Evolutionary conservation across 768 basidiomycete genomes (phyloP).

Genomic region (Lactarius evosmus): DNA sequence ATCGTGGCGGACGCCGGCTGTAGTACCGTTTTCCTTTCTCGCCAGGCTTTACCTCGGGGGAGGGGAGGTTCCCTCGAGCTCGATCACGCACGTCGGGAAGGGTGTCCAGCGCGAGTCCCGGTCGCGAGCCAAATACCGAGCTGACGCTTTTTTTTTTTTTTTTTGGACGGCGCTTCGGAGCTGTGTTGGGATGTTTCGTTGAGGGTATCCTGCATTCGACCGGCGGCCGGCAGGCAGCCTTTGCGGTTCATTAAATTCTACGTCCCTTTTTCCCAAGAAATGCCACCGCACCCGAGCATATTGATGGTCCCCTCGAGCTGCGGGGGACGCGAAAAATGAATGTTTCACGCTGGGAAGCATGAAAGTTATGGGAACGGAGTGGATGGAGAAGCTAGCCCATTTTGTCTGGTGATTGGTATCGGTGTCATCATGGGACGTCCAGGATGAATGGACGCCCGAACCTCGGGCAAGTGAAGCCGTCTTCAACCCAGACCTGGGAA

Average conservation of each 20-base stretch:
- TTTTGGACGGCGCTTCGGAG: neutral
- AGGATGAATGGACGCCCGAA: neutral
- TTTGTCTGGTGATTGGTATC: neutral
- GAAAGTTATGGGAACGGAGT: neutral
- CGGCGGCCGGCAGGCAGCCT: neutral
- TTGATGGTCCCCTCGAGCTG: neutral
- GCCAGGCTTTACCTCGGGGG: neutral
- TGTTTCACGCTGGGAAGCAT: neutral
- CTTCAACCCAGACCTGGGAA: neutral
- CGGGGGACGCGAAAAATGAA: neutral
- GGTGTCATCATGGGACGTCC: neutral
- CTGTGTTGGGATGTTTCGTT: neutral
- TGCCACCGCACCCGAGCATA: neutral
- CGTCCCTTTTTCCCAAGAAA: neutral
- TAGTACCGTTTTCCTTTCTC: neutral
- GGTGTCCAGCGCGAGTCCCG: neutral
- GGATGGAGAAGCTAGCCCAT: neutral
- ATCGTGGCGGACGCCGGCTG: neutral
- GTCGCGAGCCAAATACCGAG: neutral
- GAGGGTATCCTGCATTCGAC: neutral
- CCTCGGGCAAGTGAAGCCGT: constrained; percentile 15
- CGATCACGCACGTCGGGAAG: neutral
- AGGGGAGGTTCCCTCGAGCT: neutral
- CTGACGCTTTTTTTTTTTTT: no score
- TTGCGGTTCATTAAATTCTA: neutral